Evolutionary conservation across 768 basidiomycete genomes (phyloP).

Genomic region (Steccherinum ochraceum): DNA sequence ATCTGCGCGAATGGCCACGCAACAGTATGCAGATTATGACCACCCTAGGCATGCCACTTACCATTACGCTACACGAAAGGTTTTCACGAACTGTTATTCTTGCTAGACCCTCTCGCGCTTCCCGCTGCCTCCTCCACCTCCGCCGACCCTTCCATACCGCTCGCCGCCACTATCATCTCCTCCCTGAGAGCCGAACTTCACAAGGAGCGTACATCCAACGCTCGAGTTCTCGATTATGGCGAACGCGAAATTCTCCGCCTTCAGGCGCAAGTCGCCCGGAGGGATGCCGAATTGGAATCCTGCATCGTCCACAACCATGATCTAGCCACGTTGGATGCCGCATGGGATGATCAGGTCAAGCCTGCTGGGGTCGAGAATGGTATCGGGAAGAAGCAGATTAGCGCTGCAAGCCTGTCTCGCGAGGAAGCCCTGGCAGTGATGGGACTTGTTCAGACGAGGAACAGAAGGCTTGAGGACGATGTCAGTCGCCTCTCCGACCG

Average conservation of each 20-base stretch:
- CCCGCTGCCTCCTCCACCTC: not conserved
- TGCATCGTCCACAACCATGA: slow-evolving; percentile 17
- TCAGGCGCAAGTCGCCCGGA: slow-evolving; percentile 46
- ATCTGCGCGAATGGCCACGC: slow-evolving; percentile 41
- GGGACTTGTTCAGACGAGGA: slow-evolving; percentile 31
- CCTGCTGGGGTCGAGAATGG: not conserved
- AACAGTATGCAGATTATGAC: slow-evolving; percentile 34
- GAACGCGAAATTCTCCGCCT: slow-evolving; percentile 38
- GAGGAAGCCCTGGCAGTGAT: slow-evolving; percentile 36
- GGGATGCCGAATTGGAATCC: slow-evolving; percentile 50
- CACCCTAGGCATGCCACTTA: slow-evolving; percentile 35
- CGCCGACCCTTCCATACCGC: slow-evolving; percentile 16
- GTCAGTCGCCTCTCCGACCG: slow-evolving; percentile 30
- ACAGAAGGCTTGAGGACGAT: slow-evolving; percentile 39
- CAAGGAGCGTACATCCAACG: slow-evolving; percentile 37
- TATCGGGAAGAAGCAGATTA: not conserved
- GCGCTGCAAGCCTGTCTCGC: slow-evolving; percentile 11
- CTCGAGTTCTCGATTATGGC: slow-evolving; percentile 30
- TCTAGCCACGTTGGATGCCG: not conserved
- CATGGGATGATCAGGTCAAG: not conserved
- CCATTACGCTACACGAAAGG: too few relatives aligned
- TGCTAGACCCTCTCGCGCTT: not conserved
- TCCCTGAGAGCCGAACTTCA: slow-evolving; percentile 37
- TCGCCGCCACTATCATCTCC: slow-evolving; percentile 29
- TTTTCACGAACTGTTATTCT: not conserved